Evolutionary conservation across 805 yeast genomes (phyloP), one percentile per base, ranked within the genome.

Genomic region (Pichia rugopelliculosa): DNA sequence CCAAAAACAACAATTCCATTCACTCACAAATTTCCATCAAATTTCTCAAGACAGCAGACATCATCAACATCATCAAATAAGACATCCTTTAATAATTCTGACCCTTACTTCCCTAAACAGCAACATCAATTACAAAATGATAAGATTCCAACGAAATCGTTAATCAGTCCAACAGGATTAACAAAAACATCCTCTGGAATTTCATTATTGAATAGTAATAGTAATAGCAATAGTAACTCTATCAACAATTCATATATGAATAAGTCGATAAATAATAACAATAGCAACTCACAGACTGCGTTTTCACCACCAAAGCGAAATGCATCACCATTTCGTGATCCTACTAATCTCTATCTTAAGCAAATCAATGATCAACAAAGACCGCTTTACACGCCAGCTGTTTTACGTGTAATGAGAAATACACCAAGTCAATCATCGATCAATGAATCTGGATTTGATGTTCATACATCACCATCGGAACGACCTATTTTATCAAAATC

Each of bases 321-420:
- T 22, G 24, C 36, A 9, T 48, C 51, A 11, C 51, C 51, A 39
- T 62, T 64, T 47, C 56, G 60, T 53, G 64, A 60, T 51, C 56
- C 64, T 0, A 51, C 64, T 27, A 58, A 58, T 45, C 57, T 64
- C 41, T 69, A 69, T 49, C 62, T 83, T 21, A 84, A 81, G 60
- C 96, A 89, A 58, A 80, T 89, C 47, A 80, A 80, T 49, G 84
- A 84, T 41, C 90, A 87, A 52, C 79, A 88, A 61, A 84, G 87
- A 58, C 96, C 97, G 10, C 70, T 90, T 70, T 90, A 88, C 59
- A 73, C 85, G 0, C 98, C 98, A 0, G 96, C 96, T 0, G 98
- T 90, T 11, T 70, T 90, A 45, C 75, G 87, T 55, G 72, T 49
- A 1, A 62, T 57, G 43, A 56, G 42, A 36, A 45, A 47, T 41